Base-by-base conservation (phyloP, 2,329 filamentous ascomycete species). In the Cladophialophora yegresii region DNA sequence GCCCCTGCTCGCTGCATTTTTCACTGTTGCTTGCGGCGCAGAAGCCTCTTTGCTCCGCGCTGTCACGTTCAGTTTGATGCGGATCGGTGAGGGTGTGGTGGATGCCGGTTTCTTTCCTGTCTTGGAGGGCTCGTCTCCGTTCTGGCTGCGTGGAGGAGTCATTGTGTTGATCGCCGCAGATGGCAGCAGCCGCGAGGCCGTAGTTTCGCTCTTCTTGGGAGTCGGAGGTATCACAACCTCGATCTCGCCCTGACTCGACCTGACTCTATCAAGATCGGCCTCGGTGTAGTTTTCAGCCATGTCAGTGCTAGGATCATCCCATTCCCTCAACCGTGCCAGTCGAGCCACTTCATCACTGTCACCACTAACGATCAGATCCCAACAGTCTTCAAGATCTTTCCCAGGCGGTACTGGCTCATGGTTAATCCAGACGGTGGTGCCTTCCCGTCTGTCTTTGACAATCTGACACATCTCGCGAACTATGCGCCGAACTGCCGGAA, bases 401-500 rank as follows among this genome's bases (percentile, higher is more conserved):
- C 90, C 89, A 50, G 88, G 84, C 0, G 95, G 95, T 69, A 92
- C 90, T 0, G 90, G 83, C 65, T 96, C 92, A 60, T 92, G 86
- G 77, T 98, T 98, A 77, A 99, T 91, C 92, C 93, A 99, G 56
- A 96, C 89, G 0, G 93, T 92, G 64, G 96, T 85, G 0, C 93
- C 93, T 71, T 96, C 90, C 69, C 86, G 87, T 61, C 92, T 87
- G 72, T 89, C 87, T 66, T 93, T 85, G n/a, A 96, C 91, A 33
- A 92, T 88, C 56, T 88, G 87, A 75, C 92, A 97, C 84, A 98
- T 87, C 76, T 97, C 93, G 75, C 90, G 90, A 64, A 93, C 92
- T 63, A 99, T 89, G 60, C 93, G 86, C 66, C 91, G 87, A 50
- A 97, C 92, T 8, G 95, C 95, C 0, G 93, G 93, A 56, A 99